A percentile compares a stretch with the other conserved stretches of the same genome.
Evolutionary conservation across 805 yeast genomes (phyloP).

Genomic region (Candida coquimbonensis): DNA sequence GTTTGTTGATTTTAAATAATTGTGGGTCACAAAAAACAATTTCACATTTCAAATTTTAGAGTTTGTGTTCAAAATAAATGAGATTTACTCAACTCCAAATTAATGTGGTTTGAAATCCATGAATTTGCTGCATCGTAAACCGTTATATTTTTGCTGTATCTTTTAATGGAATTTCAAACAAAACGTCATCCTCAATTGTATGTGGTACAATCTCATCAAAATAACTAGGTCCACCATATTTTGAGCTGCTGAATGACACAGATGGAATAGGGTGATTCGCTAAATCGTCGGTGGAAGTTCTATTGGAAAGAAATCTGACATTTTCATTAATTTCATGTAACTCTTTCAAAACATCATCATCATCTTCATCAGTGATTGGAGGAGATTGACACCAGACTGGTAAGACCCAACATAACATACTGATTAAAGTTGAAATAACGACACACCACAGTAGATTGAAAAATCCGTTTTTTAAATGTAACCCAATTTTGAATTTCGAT

Average conservation of each 20-base stretch:
- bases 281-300: not conserved
- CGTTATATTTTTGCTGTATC: not conserved
- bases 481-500: conserved; percentile 39
- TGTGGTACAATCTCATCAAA: not conserved
- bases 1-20: not conserved
- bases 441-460: conserved; percentile 34
- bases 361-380: conserved; percentile 5
- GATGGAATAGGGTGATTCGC: conserved; percentile 1
- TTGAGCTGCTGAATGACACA: not conserved
- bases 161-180: conserved; percentile 4
- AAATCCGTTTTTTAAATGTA: conserved; percentile 37
- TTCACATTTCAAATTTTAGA: not conserved
- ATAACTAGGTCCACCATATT: not conserved
- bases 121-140: not conserved
- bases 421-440: conserved; percentile 17
- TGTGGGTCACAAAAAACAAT: not conserved
- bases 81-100: no score
- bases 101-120: no score
- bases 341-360: not conserved
- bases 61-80: not conserved
- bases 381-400: conserved; percentile 52
- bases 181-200: not conserved
- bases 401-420: conserved; percentile 30
- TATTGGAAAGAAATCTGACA: not conserved
- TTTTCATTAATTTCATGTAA: conserved; percentile 1